Evolutionary conservation across 805 yeast species (phyloP), one percentile per base, ranked within the genome.

Genomic region (Metschnikowia reukaufii): DNA sequence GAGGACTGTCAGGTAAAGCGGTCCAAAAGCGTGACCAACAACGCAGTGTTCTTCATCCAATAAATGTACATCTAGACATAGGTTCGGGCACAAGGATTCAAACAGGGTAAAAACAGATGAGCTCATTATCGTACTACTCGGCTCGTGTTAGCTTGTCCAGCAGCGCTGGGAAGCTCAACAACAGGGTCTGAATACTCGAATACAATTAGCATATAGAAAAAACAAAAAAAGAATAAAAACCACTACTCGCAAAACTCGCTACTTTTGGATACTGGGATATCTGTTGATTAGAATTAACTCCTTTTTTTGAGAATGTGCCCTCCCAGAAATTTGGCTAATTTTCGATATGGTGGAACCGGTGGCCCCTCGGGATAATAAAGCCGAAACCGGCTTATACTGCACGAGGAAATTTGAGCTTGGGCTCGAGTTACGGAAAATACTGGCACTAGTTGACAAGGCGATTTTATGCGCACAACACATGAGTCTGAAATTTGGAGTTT

Each of bases 21-120:
- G 29, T 36, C 52, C 32, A 52, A 48, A 45, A 48, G 51, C 37
- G 33, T 39, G 42, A 45, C 33, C 39, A 33, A 30, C 39, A 49
- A 45, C 34, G 42, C 56, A 23, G 25, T 45, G 18, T 52, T 52
- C 27, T 52, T 50, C 45, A 49, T 52, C 21, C 54, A 52, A 10
- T 52, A 32, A 34, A 16, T n/a, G n/a, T n/a, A n/a, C n/a, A n/a
- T n/a, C n/a, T n/a, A n/a, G n/a, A n/a, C n/a, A n/a, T n/a, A n/a
- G n/a, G n/a, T n/a, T n/a, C n/a, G n/a, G n/a, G n/a, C n/a, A n/a
- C n/a, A n/a, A n/a, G n/a, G n/a, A n/a, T n/a, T n/a, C n/a, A n/a
- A n/a, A n/a, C n/a, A n/a, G n/a, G n/a, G n/a, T n/a, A n/a, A n/a
- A n/a, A n/a, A n/a, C n/a, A n/a, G n/a, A n/a, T n/a, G n/a, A n/a